Evolutionary conservation across 2,329 filamentous ascomycete species (phyloP), one percentile per base, ranked within the genome.

Genomic region (Fusarium nisikadoi): DNA sequence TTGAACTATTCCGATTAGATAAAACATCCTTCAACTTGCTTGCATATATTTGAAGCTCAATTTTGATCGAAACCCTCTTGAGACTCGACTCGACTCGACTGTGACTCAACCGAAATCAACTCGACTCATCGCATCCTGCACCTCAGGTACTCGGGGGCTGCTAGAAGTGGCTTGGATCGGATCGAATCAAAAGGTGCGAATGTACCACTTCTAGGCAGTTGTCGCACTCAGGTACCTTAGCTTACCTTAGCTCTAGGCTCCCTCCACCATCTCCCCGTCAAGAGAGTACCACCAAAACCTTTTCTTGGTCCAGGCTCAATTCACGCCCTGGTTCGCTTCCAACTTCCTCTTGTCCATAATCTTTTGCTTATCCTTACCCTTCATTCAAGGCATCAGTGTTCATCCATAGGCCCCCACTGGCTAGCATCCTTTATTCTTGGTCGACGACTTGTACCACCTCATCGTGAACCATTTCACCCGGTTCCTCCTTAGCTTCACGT

Each of bases 201-300:
- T 53, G 49, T 68, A 72, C 70, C 54, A 58, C 36, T 56, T 62
- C 71, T 60, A 71, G 66, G 71, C 71, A 73, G 67, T 64, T 68
- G 62, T 65, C 66, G 62, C 67, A 71, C 35, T 36, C 50, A 71
- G 70, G 66, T 65, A 73, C 70, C 31, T 73, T 59, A 56, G 50
- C 45, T 67, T 50, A 36, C 43, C 36, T 55, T 71, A 68, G 67
- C 70, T 66, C 70, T 63, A 74, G 71, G 71, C 71, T 70, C 46
- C 71, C 68, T 60, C 45, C 67, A 57, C 68, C 50, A 66, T 56
- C 68, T 68, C 49, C 49, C 60, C 59, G 47, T 60, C 71, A 58
- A 75, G 70, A 71, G 76, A 78, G 74, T 68, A 76, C 73, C 72
- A 78, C 73, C 67, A 67, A 67, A 78, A 66, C 65, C 47, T 41